These are phyloP conservation scores for Speleostelium caveatum DNA, from an alignment of 78 protist species.

Conservation along the genomic window DNA sequence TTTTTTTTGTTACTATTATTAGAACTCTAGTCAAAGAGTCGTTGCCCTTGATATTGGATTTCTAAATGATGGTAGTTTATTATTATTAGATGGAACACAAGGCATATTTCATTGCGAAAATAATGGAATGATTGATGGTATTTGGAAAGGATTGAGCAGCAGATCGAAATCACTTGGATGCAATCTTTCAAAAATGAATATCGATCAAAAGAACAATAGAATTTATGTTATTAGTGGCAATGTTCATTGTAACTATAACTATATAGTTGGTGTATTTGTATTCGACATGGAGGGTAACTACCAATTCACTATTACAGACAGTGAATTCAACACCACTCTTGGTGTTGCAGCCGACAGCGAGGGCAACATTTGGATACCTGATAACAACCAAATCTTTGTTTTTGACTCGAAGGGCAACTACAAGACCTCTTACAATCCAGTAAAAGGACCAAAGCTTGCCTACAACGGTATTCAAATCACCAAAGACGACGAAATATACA, in stretches of 20 bases:
- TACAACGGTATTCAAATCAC: slow-evolving; percentile 46
- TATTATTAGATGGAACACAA: slow-evolving; percentile 41
- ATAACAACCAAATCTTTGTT: slow-evolving; percentile 19
- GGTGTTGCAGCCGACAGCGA: slow-evolving; percentile 37
- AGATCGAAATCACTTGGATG: slow-evolving; percentile 21
- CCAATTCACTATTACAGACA: not conserved
- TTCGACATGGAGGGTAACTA: slow-evolving; percentile 13
- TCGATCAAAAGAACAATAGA: slow-evolving; percentile 21
- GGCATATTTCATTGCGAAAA: slow-evolving; percentile 22
- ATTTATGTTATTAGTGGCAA: slow-evolving; percentile 33
- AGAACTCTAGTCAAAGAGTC: too few relatives aligned
- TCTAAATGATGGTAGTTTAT: slow-evolving; percentile 17
- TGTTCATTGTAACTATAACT: slow-evolving; percentile 19
- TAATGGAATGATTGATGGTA: slow-evolving; percentile 39
- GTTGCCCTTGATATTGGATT: slow-evolving; percentile 57
- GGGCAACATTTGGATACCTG: slow-evolving; percentile 61
- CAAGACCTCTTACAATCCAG: slow-evolving; percentile 2
- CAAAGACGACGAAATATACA: not conserved
- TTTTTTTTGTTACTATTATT: too few relatives aligned
- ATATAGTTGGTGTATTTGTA: slow-evolving; percentile 47
- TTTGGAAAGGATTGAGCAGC: slow-evolving; percentile 13
- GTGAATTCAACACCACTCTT: not conserved
- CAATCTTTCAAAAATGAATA: slow-evolving; percentile 7
- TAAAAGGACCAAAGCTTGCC: slow-evolving; percentile 5
- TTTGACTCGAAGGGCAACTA: not conserved